A percentile compares a stretch with the other conserved stretches of the same genome.
These are phyloP conservation scores for Xylariaceae sp. DNA, from an alignment of 2,329 filamentous ascomycete genomes.

Conservation along the genomic window DNA sequence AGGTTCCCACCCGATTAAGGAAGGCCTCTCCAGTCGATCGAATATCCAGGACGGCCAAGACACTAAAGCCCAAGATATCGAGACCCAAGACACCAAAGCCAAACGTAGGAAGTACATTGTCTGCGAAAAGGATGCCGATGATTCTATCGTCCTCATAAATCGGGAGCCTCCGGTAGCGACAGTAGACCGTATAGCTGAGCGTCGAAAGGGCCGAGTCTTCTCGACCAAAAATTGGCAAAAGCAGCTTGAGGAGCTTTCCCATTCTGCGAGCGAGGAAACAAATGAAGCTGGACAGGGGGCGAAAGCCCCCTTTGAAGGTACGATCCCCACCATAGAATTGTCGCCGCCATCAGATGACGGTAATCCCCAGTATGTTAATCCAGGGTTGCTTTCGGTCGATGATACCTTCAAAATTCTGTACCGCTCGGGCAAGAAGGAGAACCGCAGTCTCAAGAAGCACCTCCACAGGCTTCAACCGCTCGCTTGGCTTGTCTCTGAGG, in stretches of 20 bases:
- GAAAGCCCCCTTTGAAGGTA: background rate
- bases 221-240: background rate
- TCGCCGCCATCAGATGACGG: conserved; percentile 11
- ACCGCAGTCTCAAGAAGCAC: background rate
- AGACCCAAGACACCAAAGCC: background rate
- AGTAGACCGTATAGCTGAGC: conserved; percentile 5
- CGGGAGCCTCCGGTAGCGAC: background rate
- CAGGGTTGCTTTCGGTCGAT: background rate
- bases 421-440: background rate
- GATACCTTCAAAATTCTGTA: background rate
- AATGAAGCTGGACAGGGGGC: background rate
- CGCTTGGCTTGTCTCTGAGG: conserved; percentile 17
- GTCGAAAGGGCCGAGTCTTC: conserved; percentile 14
- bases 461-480: conserved; percentile 15
- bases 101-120: background rate
- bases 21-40: background rate
- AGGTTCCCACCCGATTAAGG: conserved; percentile 21
- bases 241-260: conserved; percentile 13
- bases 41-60: background rate
- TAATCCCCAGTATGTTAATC: background rate
- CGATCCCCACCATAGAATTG: conserved; percentile 13
- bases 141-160: background rate
- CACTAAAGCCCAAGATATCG: background rate
- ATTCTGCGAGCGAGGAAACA: conserved; percentile 7
- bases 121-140: background rate